Percentiles rank a stretch among this genome's conserved stretches.
Conservation (phyloP, 768 basidiomycete genomes). For the Suillus subalutaceus region DNA sequence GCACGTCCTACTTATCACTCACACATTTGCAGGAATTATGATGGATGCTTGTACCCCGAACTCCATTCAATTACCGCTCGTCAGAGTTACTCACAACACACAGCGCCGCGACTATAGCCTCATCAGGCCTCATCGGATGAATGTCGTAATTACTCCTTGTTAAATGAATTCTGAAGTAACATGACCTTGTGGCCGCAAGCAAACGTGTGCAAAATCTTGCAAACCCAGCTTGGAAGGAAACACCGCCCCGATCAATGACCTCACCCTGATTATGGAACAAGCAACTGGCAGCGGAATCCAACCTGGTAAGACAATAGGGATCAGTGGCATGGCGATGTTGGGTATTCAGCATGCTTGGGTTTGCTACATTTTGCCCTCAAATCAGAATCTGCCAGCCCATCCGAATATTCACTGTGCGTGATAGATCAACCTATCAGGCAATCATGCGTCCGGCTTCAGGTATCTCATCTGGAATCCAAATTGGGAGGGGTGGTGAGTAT, state of each 20-base stretch:
- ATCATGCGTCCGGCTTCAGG: background rate
- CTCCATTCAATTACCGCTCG: background rate
- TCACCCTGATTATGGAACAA: background rate
- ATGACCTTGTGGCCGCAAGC: background rate
- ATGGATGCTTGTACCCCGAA: background rate
- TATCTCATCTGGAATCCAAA: background rate
- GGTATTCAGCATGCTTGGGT: background rate
- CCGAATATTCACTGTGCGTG: background rate
- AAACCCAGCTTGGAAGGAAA: background rate
- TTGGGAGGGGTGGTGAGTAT: background rate
- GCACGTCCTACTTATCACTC: background rate
- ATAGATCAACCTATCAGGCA: too few species aligned
- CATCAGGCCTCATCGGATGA: background rate
- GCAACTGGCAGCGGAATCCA: background rate
- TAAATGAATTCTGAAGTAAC: constrained; percentile 2
- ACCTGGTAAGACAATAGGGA: background rate
- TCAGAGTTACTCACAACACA: background rate
- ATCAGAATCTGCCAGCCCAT: background rate
- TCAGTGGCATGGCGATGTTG: background rate
- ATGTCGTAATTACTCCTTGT: background rate
- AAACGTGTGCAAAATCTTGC: background rate
- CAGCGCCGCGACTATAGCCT: background rate
- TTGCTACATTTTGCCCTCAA: background rate
- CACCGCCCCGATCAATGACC: background rate
- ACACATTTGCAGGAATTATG: background rate